phyloP scores from a whole-genome alignment of 257 asterid genomes.

The Schizonepeta tenuifolia region DNA sequence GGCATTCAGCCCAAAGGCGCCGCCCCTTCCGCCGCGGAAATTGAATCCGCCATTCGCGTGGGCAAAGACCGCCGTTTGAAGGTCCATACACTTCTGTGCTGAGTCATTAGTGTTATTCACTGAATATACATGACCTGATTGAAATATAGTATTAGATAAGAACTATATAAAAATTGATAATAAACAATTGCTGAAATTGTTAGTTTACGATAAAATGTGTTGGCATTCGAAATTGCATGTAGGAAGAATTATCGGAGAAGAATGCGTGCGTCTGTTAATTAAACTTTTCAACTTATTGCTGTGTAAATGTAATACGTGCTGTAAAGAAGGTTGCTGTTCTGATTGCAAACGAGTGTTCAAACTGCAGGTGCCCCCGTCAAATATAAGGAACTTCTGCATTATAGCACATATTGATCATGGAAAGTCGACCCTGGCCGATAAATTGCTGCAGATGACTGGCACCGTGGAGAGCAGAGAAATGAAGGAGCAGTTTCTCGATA shows the following conservation, averaged over 20 bases:
- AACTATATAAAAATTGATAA: neutral
- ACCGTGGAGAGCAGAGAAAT: conserved; percentile 91
- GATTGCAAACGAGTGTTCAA: conserved; percentile 14
- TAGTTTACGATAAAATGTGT: neutral
- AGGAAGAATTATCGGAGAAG: neutral
- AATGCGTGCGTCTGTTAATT: neutral
- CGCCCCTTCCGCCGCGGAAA: conserved; percentile 41
- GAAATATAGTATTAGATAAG: neutral
- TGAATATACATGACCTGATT: conserved; percentile 1
- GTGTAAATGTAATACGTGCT: neutral
- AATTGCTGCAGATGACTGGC: conserved; percentile 92
- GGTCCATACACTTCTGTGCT: conserved; percentile 41
- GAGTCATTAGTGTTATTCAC: neutral
- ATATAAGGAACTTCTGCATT: conserved; percentile 86
- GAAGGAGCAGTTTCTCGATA: conserved; percentile 98
- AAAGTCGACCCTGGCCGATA: conserved; percentile 94
- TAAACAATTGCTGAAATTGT: neutral
- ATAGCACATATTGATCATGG: conserved; percentile 99
- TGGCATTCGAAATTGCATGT: neutral
- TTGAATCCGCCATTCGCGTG: conserved; percentile 51
- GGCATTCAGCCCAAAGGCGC: conserved; percentile 44
- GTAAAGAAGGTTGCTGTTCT: conserved; percentile 4
- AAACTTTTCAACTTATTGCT: neutral
- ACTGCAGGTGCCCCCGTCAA: conserved; percentile 74
- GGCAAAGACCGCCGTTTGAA: conserved; percentile 87